Base-by-base conservation (phyloP, 148 eudicot species). In the Polygonum maritimum region DNA sequence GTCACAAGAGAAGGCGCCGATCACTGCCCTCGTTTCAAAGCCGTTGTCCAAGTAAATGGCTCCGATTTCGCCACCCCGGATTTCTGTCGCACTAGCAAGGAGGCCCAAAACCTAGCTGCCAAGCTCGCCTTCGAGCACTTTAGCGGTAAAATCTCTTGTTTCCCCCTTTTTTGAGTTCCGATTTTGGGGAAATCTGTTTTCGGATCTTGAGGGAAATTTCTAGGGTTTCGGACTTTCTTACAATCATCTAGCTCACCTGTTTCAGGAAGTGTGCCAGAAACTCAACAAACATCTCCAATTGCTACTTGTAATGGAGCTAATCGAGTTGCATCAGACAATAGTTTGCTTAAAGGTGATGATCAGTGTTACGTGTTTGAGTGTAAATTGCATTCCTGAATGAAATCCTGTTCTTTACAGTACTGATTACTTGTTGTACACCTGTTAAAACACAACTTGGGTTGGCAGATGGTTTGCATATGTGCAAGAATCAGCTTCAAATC, bases 71-170 rank as follows among this genome's bases (percentile, higher is more conserved):
- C 71, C 26, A 40, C 88, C 2, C 52, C 81, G 18, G 44, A 75
- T 35, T 40, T 47, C 9, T 81, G 49, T 69, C 76, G 75, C 11
- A 86, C 87, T 18, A 70, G 89, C 7, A 91, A 91, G 70, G 89
- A 85, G n/a, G 92, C 98, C 10, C 93, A 89, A 26, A 91, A 91
- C 48, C 48, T 40, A 7, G 98, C 79, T 3, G 96, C 98, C 2
- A 55, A 75, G 65, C 36, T 85, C 5, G 98, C 98, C 51, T 82
- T 81, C 52, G 77, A 82, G 0, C 80, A 83, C 74, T 78, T 87
- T 51, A 78, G 75, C 69, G 83, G 83, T 81, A 52, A 47, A 47
- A 3, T 33, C 35, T 14, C 41, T 15, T 33, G 4, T 40, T 11
- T 9, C 36, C 71, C 41, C 5, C 31, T 2, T 16, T 16, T 22